Evolutionary conservation across 768 basidiomycete genomes (phyloP), one percentile per base, ranked within the genome.

Genomic region (Phlegmacium glaucopus): DNA sequence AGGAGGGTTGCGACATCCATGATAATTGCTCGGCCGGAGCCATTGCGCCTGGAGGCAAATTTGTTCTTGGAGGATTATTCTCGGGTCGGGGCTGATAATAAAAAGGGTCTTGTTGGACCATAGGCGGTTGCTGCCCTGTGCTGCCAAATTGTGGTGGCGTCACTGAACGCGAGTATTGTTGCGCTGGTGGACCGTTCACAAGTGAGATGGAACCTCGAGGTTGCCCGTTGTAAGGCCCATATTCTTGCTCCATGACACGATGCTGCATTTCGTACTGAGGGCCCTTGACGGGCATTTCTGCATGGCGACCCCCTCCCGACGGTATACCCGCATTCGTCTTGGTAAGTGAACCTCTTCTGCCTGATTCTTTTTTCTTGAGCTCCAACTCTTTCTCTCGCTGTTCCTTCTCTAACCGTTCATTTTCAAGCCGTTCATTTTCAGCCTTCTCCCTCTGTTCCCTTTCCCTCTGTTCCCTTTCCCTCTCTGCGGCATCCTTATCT

Each of bases 261-360:
- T 92, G 88, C 63, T 97, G 94, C 80, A 90, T 85, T 59, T 95
- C 94, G 61, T 95, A 97, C 58, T 91, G 88, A 32, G 94, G 91
- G 4, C 89, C 83, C 52, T 85, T 83, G 45, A 97, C 79, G 7
- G 93, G 85, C 71, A 82, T 91, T 67, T 96, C 94, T 7, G 88
- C 90, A 38, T 82, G 74, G 27, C 92, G 79, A 29, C 75, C 75
- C 25, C 76, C 72, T 13, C 67, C 71, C 8, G 71, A 66, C 39
- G 72, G 65, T 15, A 76, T 73, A 13, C 76, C 70, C 29, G 76
- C 67, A 9, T 75, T 62, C 7, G 74, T 62, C 64, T 90, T 92
- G 35, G 87, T 90, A 57, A 94, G 72, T 22, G 83, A 81, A 9
- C 76, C 76, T 28, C 74, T 70, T 57, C 70, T 71, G 27, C 74